Evolutionary conservation across 352 stramenopile species (phyloP).

Genomic region (Globisporangium ultimum): DNA sequence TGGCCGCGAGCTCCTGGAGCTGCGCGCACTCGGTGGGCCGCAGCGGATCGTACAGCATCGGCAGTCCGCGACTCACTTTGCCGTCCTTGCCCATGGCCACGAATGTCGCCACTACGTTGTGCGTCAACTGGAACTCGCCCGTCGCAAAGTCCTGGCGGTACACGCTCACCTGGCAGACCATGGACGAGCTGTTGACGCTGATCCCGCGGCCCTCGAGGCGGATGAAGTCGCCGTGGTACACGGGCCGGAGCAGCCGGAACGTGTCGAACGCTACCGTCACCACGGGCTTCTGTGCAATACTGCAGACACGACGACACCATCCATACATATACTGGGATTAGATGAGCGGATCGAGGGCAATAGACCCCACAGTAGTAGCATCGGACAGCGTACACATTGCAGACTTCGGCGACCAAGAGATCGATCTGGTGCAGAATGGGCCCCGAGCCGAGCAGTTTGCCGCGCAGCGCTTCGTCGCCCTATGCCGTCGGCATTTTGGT

Average conservation of each 20-base stretch:
- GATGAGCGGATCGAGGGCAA: no score
- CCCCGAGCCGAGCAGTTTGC: conserved; percentile 43
- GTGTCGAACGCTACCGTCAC: conserved; percentile 48
- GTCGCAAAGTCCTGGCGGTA: conserved; percentile 34
- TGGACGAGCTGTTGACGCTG: conserved; percentile 34
- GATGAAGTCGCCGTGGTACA: conserved; percentile 43
- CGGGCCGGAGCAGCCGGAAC: conserved; percentile 30
- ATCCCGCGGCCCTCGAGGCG: conserved; percentile 35
- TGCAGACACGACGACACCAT: conserved; percentile 1
- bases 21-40: conserved; percentile 23
- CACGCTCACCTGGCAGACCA: conserved; percentile 37
- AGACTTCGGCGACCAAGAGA: conserved; percentile 33
- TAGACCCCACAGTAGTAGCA: no score
- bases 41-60: conserved; percentile 18
- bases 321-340: background rate
- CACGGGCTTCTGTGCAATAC: conserved; percentile 24
- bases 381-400: conserved; percentile 10
- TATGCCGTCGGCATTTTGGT: conserved; percentile 5
- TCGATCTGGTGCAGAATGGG: conserved; percentile 52
- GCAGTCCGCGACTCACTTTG: conserved; percentile 16
- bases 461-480: conserved; percentile 45
- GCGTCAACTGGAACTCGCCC: conserved; percentile 37
- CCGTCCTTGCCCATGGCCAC: conserved; percentile 29
- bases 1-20: conserved; percentile 21
- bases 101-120: conserved; percentile 41